Evolutionary conservation across 192 early-diverging fungal genomes (phyloP).

Genomic region (Entomortierella beljakovae): DNA sequence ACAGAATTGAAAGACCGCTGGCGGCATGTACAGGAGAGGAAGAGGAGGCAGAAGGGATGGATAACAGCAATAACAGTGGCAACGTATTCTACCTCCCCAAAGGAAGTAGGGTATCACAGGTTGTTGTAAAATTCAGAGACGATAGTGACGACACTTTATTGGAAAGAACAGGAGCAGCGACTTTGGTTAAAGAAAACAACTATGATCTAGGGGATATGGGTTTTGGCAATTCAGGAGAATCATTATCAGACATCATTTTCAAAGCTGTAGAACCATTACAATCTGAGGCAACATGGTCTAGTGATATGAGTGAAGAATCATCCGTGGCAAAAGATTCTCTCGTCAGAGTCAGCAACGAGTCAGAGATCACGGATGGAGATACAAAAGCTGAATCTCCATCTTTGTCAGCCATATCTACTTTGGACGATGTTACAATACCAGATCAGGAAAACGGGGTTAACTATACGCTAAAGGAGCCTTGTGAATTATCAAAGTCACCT

Average conservation of each 20-base stretch:
- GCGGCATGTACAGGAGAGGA: constrained; percentile 2
- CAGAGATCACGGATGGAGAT: constrained; percentile 11
- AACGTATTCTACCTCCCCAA: constrained; percentile 14
- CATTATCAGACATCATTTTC: constrained; percentile 45
- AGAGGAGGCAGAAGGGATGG: too few species aligned
- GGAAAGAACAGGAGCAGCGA: background rate
- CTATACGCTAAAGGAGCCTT: background rate
- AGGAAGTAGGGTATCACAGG: constrained; percentile 27
- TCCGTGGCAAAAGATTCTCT: background rate
- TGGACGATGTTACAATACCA: constrained; percentile 2
- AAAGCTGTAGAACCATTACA: constrained; percentile 5
- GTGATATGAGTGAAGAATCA: background rate
- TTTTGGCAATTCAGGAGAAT: constrained; percentile 30
- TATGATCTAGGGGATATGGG: constrained; percentile 7
- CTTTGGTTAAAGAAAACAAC: constrained; percentile 9
- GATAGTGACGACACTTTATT: background rate
- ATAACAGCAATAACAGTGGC: constrained; percentile 8
- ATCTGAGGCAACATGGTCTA: too few species aligned
- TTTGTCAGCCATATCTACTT: constrained; percentile 17
- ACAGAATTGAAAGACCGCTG: constrained; percentile 2
- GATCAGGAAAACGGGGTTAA: background rate
- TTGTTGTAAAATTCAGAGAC: constrained; percentile 38
- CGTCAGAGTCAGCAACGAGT: constrained; percentile 17
- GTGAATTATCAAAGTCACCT: background rate
- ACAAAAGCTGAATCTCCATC: constrained; percentile 18